These are phyloP conservation scores for Eucalyptus regnans DNA, from an alignment of 345 rosid species.

Conservation along the genomic window DNA sequence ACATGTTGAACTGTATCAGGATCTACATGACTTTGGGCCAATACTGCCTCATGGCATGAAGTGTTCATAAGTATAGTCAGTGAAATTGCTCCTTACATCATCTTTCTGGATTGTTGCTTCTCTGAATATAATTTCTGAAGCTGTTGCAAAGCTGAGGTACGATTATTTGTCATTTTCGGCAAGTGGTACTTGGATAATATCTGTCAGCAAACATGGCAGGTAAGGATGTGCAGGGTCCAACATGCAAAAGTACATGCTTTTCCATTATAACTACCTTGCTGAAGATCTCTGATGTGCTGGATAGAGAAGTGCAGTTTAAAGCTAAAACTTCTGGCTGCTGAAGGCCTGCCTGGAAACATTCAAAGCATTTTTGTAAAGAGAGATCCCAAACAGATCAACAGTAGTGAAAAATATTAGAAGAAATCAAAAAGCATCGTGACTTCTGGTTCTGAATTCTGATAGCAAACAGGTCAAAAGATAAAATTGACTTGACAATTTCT, in stretches of 20 bases:
- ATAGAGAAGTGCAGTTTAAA: conserved; percentile 62
- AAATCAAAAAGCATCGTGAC: neutral
- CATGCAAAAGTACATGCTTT: neutral
- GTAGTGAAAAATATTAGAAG: neutral
- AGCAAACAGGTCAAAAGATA: neutral
- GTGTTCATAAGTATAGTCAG: neutral
- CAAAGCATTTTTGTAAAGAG: neutral
- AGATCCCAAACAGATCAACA: neutral
- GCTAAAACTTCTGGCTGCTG: conserved; percentile 42
- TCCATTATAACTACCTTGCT: conserved; percentile 36
- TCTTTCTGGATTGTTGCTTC: conserved; percentile 36
- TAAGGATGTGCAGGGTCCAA: neutral
- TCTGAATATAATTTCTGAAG: conserved; percentile 57
- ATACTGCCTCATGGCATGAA: neutral
- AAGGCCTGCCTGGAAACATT: conserved; percentile 29
- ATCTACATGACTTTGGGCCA: neutral
- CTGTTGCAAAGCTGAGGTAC: conserved; percentile 42
- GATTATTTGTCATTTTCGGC: conserved; percentile 18
- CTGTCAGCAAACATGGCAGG: conserved; percentile 18
- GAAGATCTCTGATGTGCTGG: conserved; percentile 61
- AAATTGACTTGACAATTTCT: neutral
- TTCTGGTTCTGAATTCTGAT: neutral
- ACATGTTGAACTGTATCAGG: neutral
- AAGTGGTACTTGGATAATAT: conserved; percentile 30
- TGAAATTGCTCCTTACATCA: conserved; percentile 43